Percentiles rank a stretch among this genome's conserved stretches.
phyloP scores from a whole-genome alignment of 2,329 filamentous ascomycete genomes.

The Verticillium longisporum region DNA sequence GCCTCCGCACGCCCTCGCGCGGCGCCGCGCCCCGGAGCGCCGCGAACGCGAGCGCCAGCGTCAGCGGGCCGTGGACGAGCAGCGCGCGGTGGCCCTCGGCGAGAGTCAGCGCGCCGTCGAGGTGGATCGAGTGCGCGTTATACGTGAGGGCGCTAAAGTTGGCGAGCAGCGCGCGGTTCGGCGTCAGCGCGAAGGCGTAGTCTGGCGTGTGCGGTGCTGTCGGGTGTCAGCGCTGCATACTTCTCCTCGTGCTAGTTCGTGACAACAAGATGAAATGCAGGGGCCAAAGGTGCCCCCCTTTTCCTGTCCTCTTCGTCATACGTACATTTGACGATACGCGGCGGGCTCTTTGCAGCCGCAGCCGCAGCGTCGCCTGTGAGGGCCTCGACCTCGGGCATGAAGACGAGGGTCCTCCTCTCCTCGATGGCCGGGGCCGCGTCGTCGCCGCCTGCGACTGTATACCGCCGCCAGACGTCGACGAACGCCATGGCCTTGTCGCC shows the following conservation, averaged over 20 bases:
- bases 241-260: no score
- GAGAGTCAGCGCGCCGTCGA: slow-evolving; percentile 64
- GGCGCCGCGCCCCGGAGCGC: slow-evolving; percentile 35
- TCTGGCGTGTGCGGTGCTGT: slow-evolving; percentile 26
- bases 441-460: slow-evolving; percentile 20
- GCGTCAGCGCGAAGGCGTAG: slow-evolving; percentile 48
- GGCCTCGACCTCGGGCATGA: slow-evolving; percentile 30
- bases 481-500: slow-evolving; percentile 34
- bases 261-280: no score
- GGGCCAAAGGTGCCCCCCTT: no score
- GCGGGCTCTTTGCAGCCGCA: slow-evolving; percentile 1
- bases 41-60: slow-evolving; percentile 68
- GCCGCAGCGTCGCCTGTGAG: slow-evolving; percentile 10
- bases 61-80: slow-evolving; percentile 83
- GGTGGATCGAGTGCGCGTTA: slow-evolving; percentile 88
- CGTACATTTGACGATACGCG: slow-evolving; percentile 17
- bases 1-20: slow-evolving; percentile 33
- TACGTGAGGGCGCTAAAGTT: slow-evolving; percentile 86
- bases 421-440: slow-evolving; percentile 21
- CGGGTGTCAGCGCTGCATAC: slow-evolving; percentile 11
- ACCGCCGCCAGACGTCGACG: slow-evolving; percentile 43
- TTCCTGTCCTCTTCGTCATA: no score
- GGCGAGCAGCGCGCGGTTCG: slow-evolving; percentile 69
- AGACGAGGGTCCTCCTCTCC: slow-evolving; percentile 45
- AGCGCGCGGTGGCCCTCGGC: slow-evolving; percentile 69